Evolutionary conservation across 192 early-diverging fungal species (phyloP).

Genomic region (Rhizophagus sp.): DNA sequence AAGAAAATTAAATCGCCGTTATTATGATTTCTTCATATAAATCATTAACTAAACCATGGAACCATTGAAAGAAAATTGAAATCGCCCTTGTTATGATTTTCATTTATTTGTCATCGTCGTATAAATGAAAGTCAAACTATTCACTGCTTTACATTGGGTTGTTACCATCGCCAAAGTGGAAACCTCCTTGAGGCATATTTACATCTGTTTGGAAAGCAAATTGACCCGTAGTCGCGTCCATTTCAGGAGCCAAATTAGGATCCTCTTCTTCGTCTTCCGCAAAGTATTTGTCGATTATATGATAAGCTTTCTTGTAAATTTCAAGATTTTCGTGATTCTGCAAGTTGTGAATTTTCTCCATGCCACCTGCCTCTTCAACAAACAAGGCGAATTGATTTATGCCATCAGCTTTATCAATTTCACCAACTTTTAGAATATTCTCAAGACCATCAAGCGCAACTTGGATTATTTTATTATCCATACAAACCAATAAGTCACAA

Average conservation of each 20-base stretch:
- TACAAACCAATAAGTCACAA: slow-evolving; percentile 86
- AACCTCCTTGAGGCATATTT: slow-evolving; percentile 74
- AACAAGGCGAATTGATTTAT: slow-evolving; percentile 85
- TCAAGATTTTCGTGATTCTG: slow-evolving; percentile 96
- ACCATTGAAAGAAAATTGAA: too few species aligned
- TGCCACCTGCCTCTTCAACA: slow-evolving; percentile 93
- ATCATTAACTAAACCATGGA: too few species aligned
- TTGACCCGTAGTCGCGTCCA: slow-evolving; percentile 73
- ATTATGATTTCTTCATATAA: too few species aligned
- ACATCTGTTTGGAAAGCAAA: slow-evolving; percentile 78
- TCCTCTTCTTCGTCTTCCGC: slow-evolving; percentile 82
- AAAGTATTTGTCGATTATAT: slow-evolving; percentile 97
- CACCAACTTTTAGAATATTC: slow-evolving; percentile 97
- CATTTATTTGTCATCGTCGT: too few species aligned
- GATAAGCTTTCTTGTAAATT: slow-evolving; percentile 95
- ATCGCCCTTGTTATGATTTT: too few species aligned
- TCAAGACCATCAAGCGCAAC: slow-evolving; percentile 98
- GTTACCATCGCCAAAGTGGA: slow-evolving; percentile 66
- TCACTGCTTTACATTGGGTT: not conserved
- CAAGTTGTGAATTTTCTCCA: slow-evolving; percentile 93
- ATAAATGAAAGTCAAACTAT: too few species aligned
- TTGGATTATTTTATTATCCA: slow-evolving; percentile 96
- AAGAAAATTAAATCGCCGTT: too few species aligned
- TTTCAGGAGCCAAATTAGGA: slow-evolving; percentile 66
- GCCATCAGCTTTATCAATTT: slow-evolving; percentile 59